These are phyloP conservation scores for Neurospora sp. DNA, from an alignment of 495 filamentous ascomycete genomes.

Conservation along the genomic window DNA sequence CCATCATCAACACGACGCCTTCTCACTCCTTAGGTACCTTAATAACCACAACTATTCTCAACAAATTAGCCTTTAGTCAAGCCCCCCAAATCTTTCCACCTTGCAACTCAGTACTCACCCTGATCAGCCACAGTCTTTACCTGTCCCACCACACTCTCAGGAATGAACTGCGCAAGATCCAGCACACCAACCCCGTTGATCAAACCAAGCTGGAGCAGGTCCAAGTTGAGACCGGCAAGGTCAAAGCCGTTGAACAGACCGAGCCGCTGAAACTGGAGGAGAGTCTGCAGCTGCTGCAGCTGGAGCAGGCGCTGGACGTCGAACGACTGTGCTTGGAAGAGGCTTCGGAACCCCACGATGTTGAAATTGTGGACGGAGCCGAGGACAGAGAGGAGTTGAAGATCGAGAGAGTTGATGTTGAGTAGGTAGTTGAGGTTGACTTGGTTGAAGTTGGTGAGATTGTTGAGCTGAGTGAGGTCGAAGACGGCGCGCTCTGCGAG, in stretches of 20 bases:
- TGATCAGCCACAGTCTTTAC: constrained; percentile 26
- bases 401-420: constrained; percentile 34
- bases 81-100: not conserved
- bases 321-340: constrained; percentile 28
- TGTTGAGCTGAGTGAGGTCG: constrained; percentile 29
- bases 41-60: not conserved
- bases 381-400: constrained; percentile 30
- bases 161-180: constrained; percentile 30
- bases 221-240: constrained; percentile 27
- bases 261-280: constrained; percentile 31
- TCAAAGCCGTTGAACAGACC: constrained; percentile 37
- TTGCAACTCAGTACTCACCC: constrained; percentile 17
- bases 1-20: not conserved
- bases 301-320: constrained; percentile 30
- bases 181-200: constrained; percentile 27
- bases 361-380: constrained; percentile 33
- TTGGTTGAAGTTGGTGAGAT: constrained; percentile 29
- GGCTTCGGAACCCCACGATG: constrained; percentile 26
- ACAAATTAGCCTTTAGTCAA: not conserved
- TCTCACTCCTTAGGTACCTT: not conserved
- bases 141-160: constrained; percentile 24
- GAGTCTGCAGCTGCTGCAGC: constrained; percentile 33
- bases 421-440: constrained; percentile 38
- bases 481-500: constrained; percentile 17
- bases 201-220: constrained; percentile 31